phyloP scores from a whole-genome alignment of 2,329 filamentous ascomycete species.

The Phoma sp. region DNA sequence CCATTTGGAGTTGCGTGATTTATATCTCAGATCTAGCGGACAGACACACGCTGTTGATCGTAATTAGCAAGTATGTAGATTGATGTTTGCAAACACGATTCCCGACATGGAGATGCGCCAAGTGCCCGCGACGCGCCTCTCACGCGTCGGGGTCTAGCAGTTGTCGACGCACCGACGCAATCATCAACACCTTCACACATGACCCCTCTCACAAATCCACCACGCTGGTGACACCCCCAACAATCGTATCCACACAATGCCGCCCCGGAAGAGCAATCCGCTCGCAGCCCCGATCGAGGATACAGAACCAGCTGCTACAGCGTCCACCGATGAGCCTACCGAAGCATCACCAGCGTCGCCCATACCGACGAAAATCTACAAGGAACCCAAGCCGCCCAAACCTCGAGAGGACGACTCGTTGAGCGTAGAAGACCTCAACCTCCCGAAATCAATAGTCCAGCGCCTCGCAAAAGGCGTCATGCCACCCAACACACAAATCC shows the following conservation, averaged over 20 bases:
- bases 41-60: neutral
- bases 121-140: slow-evolving; percentile 17
- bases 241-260: slow-evolving; percentile 45
- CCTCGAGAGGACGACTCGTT: slow-evolving; percentile 47
- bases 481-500: slow-evolving; percentile 81
- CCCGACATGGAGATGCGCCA: slow-evolving; percentile 9
- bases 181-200: slow-evolving; percentile 21
- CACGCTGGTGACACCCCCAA: slow-evolving; percentile 4
- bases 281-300: slow-evolving; percentile 50
- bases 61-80: neutral
- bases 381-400: slow-evolving; percentile 14
- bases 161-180: slow-evolving; percentile 19
- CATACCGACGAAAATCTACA: slow-evolving; percentile 13
- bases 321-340: slow-evolving; percentile 1
- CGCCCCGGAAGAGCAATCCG: slow-evolving; percentile 56
- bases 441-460: slow-evolving; percentile 83
- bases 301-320: slow-evolving; percentile 21
- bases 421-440: slow-evolving; percentile 67
- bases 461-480: slow-evolving; percentile 80
- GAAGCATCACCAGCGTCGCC: slow-evolving; percentile 9
- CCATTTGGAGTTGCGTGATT: neutral
- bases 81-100: neutral
- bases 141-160: slow-evolving; percentile 37
- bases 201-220: slow-evolving; percentile 9
- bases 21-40: neutral